Conservation (phyloP, 495 filamentous ascomycete species). For the Extremus antarcticus region DNA sequence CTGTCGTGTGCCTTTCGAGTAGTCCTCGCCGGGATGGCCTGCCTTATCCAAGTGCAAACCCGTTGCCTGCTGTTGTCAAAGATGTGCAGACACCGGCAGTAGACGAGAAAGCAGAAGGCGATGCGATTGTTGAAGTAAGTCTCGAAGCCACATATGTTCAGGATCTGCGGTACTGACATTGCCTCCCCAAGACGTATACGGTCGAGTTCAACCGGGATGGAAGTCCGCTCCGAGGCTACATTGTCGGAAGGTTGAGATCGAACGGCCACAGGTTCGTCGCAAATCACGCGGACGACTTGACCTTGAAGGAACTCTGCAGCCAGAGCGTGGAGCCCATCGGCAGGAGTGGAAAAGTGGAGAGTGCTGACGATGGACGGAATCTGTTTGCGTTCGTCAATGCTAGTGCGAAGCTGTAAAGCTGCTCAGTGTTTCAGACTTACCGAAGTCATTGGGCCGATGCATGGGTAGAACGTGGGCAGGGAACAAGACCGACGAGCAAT, state of each 20-base stretch:
- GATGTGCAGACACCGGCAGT: constrained; percentile 28
- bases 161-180: constrained; percentile 31
- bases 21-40: constrained; percentile 28
- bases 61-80: constrained; percentile 23
- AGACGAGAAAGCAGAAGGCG: constrained; percentile 33
- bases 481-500: too few relatives aligned
- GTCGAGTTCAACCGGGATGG: constrained; percentile 41
- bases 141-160: neutral
- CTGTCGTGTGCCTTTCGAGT: constrained; percentile 40
- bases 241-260: constrained; percentile 37
- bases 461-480: too few relatives aligned
- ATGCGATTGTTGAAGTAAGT: constrained; percentile 40
- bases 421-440: too few relatives aligned
- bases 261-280: constrained; percentile 41
- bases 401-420: constrained; percentile 21
- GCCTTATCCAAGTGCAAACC: constrained; percentile 34
- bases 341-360: constrained; percentile 29
- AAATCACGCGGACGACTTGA: constrained; percentile 36
- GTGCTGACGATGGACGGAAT: constrained; percentile 28
- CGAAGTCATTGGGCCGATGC: too few relatives aligned
- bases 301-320: constrained; percentile 28
- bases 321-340: constrained; percentile 31
- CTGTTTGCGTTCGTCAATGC: constrained; percentile 32
- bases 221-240: constrained; percentile 31
- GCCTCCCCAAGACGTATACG: constrained; percentile 43